Evolutionary conservation across 805 yeast species (phyloP), one percentile per base, ranked within the genome.

Genomic region (Kregervanrija fluxuum): DNA sequence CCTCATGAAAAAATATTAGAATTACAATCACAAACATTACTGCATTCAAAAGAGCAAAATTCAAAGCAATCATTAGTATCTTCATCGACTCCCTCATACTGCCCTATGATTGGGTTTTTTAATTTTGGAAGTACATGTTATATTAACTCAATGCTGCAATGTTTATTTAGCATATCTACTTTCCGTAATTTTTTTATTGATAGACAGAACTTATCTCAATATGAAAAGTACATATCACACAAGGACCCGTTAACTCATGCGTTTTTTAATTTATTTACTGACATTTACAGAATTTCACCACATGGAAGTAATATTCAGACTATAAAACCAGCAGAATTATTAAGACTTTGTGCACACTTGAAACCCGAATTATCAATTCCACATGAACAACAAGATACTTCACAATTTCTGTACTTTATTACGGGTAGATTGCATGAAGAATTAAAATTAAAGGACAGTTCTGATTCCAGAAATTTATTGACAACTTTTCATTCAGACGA

Each of bases 341-440:
- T 64, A 17, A 50, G 54, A 13, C 42, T 59, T 2, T 67, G 84
- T 36, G 70, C 79, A 38, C 60, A 68, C 1, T 55, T 82, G 16
- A 77, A 82, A 50, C 89, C 89, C 0, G 86, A 81, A 53, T 71
- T 83, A 44, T 66, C 69, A 50, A 82, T 85, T 11, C 91, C 91
- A 0, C 62, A 73, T 51, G 87, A 82, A 54, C 95, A 85, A 54
- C 93, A 85, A 56, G 95, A 85, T 59, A 81, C 90, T 1, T 88
- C 85, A 44, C 93, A 85, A 53, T 83, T 83, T 54, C 61, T 85
- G 37, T 69, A 83, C 58, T 77, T 84, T 48, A 51, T 84, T 10
- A 63, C 85, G 50, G 90, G 82, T 55, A 70, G 79, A 49, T 59
- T 85, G 11, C 91, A 85, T 57, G 80, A 79, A 40, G 95, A 85